Evolutionary conservation across 805 yeast species (phyloP).

Genomic region (Hermanozyma aechmeae): DNA sequence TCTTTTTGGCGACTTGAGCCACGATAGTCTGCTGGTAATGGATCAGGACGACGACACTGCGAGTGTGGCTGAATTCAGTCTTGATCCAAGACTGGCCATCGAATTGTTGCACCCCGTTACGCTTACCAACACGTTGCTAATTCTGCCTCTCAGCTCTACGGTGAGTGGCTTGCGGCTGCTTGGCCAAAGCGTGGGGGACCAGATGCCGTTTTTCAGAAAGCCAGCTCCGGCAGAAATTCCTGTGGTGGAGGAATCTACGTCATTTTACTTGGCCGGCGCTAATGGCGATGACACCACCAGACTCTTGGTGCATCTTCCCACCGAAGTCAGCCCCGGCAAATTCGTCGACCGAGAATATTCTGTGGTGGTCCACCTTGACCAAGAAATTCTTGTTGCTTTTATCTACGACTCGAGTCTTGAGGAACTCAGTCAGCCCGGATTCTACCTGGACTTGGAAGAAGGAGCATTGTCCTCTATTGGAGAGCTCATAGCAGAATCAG

Average conservation of each 20-base stretch:
- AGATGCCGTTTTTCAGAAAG: background rate
- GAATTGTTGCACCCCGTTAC: constrained; percentile 24
- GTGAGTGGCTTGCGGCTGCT: constrained; percentile 23
- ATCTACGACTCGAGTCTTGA: constrained; percentile 20
- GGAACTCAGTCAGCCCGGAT: constrained; percentile 13
- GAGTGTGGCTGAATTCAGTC: too few species aligned
- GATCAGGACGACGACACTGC: too few species aligned
- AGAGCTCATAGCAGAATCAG: constrained; percentile 12
- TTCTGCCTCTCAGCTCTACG: constrained; percentile 29
- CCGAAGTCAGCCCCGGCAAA: constrained; percentile 2
- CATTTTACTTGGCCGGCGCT: constrained; percentile 19
- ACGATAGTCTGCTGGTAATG: too few species aligned
- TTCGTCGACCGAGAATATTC: constrained; percentile 15
- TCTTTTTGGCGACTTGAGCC: too few species aligned
- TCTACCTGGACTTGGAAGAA: constrained; percentile 13
- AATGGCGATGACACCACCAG: constrained; percentile 10
- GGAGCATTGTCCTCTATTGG: constrained; percentile 12
- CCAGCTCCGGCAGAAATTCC: too few species aligned
- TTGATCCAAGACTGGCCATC: too few species aligned
- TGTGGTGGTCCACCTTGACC: constrained; percentile 20
- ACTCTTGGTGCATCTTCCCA: constrained; percentile 17
- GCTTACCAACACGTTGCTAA: constrained; percentile 25
- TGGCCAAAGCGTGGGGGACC: background rate
- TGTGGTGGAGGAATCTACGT: too few species aligned
- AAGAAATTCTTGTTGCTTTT: constrained; percentile 14